Base-by-base conservation (phyloP, 2,329 filamentous ascomycete genomes). In the Endocalyx cinctus region DNA sequence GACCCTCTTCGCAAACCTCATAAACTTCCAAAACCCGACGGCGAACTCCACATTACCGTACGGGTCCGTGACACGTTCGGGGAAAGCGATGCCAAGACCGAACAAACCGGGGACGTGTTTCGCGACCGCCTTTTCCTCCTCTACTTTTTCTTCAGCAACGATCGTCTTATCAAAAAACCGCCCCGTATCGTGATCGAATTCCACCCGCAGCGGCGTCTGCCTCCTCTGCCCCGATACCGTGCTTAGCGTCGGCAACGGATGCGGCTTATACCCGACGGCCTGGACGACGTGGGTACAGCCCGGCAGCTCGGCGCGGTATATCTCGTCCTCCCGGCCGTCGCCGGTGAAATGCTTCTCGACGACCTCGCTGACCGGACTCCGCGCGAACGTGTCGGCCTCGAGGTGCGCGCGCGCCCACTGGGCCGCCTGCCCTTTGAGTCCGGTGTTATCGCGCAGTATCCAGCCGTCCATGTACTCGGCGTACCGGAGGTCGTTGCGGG, bases 1-100 rank as follows among this genome's bases (percentile, higher is more conserved):
- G 5, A 77, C 74, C 39, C 62, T 66, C 55, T 73, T 72, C 34
- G 77, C 54, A 45, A 72, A 80, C 29, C 68, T 75, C 75, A 81
- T 80, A 43, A 82, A 82, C 56, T 82, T 82, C 50, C 66, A 78
- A 49, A 81, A 70, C 0, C 78, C 78, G 31, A 82, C 78, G 1
- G 74, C 73, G 46, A 69, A 64, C 55, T 81, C 77, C 6, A 75
- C 70, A 51, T 79, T 80, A 0, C 77, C 76, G 25, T 68, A 58
- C 1, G 76, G 77, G 59, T 82, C 78, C 7, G 67, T 66, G 5
- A 80, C 75, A 16, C 65, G 60, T 49, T 81, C 74, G 0, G 78
- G 78, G 46, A 73, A 82, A 1, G 77, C 77, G 45, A 82, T 82
- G 0, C 78, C 78, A 1, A 76, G 77, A 3, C 74, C 78, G 48